A percentile compares a stretch with the other conserved stretches of the same genome.
Evolutionary conservation across 2,329 filamentous ascomycete species (phyloP).

Genomic region (Apiospora koreana): DNA sequence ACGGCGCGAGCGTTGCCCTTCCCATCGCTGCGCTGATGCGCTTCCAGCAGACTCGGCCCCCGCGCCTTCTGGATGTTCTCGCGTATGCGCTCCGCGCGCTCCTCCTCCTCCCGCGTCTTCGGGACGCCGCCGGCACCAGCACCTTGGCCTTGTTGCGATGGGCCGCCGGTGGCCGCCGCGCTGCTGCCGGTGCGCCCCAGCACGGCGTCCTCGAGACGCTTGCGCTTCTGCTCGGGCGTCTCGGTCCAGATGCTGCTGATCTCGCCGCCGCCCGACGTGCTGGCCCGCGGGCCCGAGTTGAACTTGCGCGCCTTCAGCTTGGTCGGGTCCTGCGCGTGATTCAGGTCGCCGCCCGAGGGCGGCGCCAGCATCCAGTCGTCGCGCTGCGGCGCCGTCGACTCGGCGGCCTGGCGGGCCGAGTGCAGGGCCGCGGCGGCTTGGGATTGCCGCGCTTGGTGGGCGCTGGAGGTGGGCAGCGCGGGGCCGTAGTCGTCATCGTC

Average conservation of each 20-base stretch:
- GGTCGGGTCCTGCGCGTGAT: conserved; percentile 74
- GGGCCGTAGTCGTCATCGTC: conserved; percentile 60
- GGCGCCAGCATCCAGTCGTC: conserved; percentile 86
- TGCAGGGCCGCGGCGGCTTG: conserved; percentile 32
- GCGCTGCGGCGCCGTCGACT: conserved; percentile 57
- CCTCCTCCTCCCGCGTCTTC: conserved; percentile 56
- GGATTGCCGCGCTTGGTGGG: conserved; percentile 28
- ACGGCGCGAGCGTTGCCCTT: conserved; percentile 28
- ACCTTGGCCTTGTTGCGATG: conserved; percentile 22
- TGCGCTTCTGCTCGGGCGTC: conserved; percentile 84
- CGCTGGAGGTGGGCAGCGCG: conserved; percentile 50
- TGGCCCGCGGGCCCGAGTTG: conserved; percentile 59
- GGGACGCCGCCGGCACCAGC: conserved; percentile 41
- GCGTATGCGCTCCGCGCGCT: conserved; percentile 48
- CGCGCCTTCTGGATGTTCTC: conserved; percentile 55
- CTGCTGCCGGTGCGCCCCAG: conserved; percentile 67
- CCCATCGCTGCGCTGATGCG: conserved; percentile 46
- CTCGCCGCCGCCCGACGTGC: conserved; percentile 37
- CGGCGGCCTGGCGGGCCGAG: conserved; percentile 27
- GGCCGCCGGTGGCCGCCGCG: conserved; percentile 43
- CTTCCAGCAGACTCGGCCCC: conserved; percentile 60
- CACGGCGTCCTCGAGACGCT: conserved; percentile 77
- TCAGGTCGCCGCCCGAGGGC: conserved; percentile 54
- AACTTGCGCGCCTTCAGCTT: conserved; percentile 83
- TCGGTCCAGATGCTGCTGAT: conserved; percentile 84